Percentiles rank a stretch among this genome's conserved stretches.
phyloP scores from a whole-genome alignment of 148 eudicot genomes.

The Chenopodium berlandieri region DNA sequence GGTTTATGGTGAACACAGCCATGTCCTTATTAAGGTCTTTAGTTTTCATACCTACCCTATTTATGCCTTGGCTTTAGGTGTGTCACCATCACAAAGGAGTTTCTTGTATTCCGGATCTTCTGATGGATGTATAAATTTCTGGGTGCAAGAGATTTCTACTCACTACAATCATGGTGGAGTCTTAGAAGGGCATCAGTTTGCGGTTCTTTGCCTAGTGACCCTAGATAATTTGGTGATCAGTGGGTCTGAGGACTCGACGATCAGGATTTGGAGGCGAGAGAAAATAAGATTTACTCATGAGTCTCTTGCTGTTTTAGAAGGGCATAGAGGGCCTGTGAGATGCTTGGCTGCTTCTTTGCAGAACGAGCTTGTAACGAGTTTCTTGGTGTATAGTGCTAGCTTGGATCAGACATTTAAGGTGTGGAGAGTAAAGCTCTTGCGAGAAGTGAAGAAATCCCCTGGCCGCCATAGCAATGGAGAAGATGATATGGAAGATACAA shows the following conservation, averaged over 20 bases:
- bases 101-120: constrained; percentile 68
- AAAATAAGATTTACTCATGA: constrained; percentile 42
- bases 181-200: constrained; percentile 55
- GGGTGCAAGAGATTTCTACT: constrained; percentile 58
- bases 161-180: constrained; percentile 66
- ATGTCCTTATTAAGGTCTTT: constrained; percentile 58
- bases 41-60: constrained; percentile 55
- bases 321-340: constrained; percentile 66
- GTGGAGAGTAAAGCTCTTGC: constrained; percentile 57
- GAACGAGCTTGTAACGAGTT: constrained; percentile 30
- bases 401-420: constrained; percentile 63
- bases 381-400: constrained; percentile 57
- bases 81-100: constrained; percentile 25
- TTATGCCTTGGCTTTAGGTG: constrained; percentile 56
- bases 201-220: constrained; percentile 50
- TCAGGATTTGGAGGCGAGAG: constrained; percentile 64
- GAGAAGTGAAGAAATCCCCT: constrained; percentile 24
- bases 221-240: constrained; percentile 52
- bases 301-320: constrained; percentile 61
- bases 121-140: constrained; percentile 63
- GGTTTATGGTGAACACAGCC: constrained; percentile 49
- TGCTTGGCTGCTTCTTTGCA: constrained; percentile 51
- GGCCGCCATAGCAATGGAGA: not conserved
- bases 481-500: not conserved
- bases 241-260: constrained; percentile 66